phyloP scores from a whole-genome alignment of 306 rosid species.

The Rosa persica region DNA sequence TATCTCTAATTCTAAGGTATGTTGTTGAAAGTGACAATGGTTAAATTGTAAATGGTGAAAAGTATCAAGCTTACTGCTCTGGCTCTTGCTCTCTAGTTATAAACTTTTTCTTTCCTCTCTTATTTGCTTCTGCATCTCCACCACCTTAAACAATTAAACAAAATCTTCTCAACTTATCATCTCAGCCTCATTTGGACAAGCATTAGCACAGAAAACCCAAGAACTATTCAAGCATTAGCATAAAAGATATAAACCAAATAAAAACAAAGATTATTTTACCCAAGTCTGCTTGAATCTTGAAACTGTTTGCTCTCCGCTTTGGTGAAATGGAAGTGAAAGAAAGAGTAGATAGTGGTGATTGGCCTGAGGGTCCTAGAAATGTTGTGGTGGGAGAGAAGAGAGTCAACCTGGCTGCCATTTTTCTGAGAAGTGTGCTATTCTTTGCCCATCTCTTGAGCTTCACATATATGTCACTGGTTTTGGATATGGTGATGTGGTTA shows the following conservation, averaged over 20 bases:
- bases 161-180: constrained; percentile 10
- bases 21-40: neutral
- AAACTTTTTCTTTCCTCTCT: constrained; percentile 76
- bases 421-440: constrained; percentile 22
- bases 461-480: constrained; percentile 28
- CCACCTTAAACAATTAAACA: constrained; percentile 51
- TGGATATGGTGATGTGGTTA: constrained; percentile 41
- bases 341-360: constrained; percentile 32
- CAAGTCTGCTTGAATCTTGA: constrained; percentile 64
- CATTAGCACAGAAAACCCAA: neutral
- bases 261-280: constrained; percentile 35
- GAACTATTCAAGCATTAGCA: neutral
- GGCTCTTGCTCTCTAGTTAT: constrained; percentile 96
- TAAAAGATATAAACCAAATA: neutral
- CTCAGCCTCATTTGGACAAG: constrained; percentile 18
- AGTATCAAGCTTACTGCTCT: constrained; percentile 52
- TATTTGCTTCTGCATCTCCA: constrained; percentile 62
- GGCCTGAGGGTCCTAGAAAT: constrained; percentile 40
- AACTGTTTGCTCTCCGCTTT: constrained; percentile 25
- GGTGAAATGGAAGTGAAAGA: constrained; percentile 30
- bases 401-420: constrained; percentile 63
- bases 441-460: constrained; percentile 32
- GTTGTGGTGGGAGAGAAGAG: constrained; percentile 48
- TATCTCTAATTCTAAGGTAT: neutral
- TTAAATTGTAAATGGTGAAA: neutral